A percentile compares a stretch with the other conserved stretches of the same genome.
These are phyloP conservation scores for Talaromyces sp. DNA, from an alignment of 2,329 filamentous ascomycete genomes.

Conservation along the genomic window DNA sequence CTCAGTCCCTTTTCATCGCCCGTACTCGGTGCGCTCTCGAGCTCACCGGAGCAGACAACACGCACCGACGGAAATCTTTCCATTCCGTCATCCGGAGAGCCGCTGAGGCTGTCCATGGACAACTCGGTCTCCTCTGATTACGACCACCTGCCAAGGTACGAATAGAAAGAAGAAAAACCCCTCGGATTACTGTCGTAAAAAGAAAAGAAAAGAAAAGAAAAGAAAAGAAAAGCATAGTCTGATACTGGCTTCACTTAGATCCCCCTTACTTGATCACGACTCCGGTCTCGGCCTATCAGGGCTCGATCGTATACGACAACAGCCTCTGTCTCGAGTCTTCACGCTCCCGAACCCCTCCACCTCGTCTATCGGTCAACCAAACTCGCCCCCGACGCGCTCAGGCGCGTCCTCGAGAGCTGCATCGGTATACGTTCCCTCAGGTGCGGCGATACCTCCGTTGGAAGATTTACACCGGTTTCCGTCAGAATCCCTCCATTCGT, in stretches of 20 bases:
- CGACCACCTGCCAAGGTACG: conserved; percentile 69
- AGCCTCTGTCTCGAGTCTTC: conserved; percentile 62
- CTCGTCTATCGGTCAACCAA: conserved; percentile 57
- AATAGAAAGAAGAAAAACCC: not conserved
- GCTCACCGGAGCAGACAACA: conserved; percentile 29
- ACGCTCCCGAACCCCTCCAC: conserved; percentile 61
- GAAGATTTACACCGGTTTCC: conserved; percentile 92
- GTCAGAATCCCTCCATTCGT: conserved; percentile 93
- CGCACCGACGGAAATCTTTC: conserved; percentile 47
- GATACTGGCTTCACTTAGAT: conserved; percentile 47
- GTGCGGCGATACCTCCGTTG: conserved; percentile 63
- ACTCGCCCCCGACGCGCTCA: conserved; percentile 67
- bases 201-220: not conserved
- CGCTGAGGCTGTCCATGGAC: conserved; percentile 72
- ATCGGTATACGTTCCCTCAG: conserved; percentile 53
- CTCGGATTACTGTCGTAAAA: not conserved
- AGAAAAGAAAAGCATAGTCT: not conserved
- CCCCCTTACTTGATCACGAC: conserved; percentile 81
- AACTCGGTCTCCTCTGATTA: conserved; percentile 58
- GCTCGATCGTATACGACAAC: conserved; percentile 87
- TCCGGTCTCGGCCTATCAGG: conserved; percentile 81
- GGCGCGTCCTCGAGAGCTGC: conserved; percentile 52
- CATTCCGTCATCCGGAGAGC: conserved; percentile 48
- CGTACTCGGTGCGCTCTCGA: conserved; percentile 29
- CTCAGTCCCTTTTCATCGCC: conserved; percentile 37